phyloP scores from a whole-genome alignment of 1,284 basidiomycete genomes.

The Melampsora occidentalis region DNA sequence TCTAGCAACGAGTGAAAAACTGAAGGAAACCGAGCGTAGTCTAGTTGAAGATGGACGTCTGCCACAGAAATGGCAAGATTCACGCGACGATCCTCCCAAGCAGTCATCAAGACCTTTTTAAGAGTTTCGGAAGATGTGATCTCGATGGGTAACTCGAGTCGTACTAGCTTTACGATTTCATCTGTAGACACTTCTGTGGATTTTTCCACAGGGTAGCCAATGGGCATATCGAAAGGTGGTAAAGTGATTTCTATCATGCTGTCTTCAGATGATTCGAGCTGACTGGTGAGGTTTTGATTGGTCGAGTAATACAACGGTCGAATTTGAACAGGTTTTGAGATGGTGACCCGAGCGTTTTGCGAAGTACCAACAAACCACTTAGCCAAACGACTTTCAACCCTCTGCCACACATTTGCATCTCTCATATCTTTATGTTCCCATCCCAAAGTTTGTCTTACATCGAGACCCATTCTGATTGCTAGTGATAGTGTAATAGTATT shows the following conservation, averaged over 20 bases:
- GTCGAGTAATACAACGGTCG: background rate
- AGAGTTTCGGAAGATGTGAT: background rate
- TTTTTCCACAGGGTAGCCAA: background rate
- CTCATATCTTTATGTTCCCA: background rate
- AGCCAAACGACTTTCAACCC: background rate
- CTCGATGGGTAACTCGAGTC: background rate
- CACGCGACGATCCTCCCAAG: background rate
- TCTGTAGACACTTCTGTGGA: background rate
- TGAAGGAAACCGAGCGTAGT: background rate
- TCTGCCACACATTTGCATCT: background rate
- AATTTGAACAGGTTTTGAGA: background rate
- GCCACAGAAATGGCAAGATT: background rate
- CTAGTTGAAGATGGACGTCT: background rate
- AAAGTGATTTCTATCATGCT: background rate
- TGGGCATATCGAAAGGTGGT: background rate
- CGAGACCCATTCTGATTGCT: background rate
- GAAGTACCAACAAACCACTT: background rate
- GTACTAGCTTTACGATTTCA: background rate
- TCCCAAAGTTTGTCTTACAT: background rate
- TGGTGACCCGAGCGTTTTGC: background rate
- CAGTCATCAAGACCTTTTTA: background rate
- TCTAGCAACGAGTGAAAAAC: background rate
- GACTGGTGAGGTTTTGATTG: background rate
- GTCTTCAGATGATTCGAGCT: background rate
- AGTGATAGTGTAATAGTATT: background rate